Evolutionary conservation across 2,329 filamentous ascomycete genomes (phyloP).

Genomic region (Cucurbitaria berberidis): DNA sequence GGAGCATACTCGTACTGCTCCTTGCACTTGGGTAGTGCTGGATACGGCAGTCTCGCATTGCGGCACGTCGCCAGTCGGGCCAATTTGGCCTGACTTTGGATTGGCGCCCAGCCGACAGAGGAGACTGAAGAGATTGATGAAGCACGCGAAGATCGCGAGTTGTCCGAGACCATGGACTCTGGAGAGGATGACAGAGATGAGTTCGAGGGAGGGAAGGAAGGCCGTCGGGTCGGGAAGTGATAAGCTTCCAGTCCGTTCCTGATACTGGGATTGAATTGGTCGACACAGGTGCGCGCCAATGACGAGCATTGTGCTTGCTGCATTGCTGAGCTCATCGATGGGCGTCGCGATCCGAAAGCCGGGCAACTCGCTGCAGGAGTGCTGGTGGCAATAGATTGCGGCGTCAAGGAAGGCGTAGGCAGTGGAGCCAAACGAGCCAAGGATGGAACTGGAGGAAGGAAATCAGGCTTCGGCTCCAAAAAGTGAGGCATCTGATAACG

Average conservation of each 20-base stretch:
- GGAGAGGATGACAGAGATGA: slow-evolving; percentile 62
- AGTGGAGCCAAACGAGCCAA: slow-evolving; percentile 62
- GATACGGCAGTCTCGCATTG: slow-evolving; percentile 54
- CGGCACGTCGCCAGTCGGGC: slow-evolving; percentile 61
- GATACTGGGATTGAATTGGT: slow-evolving; percentile 54
- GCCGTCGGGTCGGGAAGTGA: slow-evolving; percentile 52
- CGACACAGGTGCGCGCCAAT: slow-evolving; percentile 62
- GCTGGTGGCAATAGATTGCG: slow-evolving; percentile 58
- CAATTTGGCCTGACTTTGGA: slow-evolving; percentile 55
- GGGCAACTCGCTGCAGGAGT: slow-evolving; percentile 68
- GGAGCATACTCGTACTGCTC: slow-evolving; percentile 43
- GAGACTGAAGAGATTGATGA: slow-evolving; percentile 62
- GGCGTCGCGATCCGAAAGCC: slow-evolving; percentile 56
- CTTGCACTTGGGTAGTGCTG: slow-evolving; percentile 46
- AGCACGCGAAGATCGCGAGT: slow-evolving; percentile 61
- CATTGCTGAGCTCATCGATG: slow-evolving; percentile 66
- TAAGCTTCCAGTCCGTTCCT: slow-evolving; percentile 54
- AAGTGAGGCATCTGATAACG: slow-evolving; percentile 54
- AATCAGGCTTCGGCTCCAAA: slow-evolving; percentile 58
- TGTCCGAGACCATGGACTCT: slow-evolving; percentile 69
- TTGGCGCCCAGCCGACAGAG: slow-evolving; percentile 59
- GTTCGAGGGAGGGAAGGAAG: slow-evolving; percentile 58
- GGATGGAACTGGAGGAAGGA: slow-evolving; percentile 60
- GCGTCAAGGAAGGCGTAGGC: slow-evolving; percentile 68
- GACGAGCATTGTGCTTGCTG: slow-evolving; percentile 62